Conservation (phyloP, 2,329 filamentous ascomycete species). For the Alternaria alternata region DNA sequence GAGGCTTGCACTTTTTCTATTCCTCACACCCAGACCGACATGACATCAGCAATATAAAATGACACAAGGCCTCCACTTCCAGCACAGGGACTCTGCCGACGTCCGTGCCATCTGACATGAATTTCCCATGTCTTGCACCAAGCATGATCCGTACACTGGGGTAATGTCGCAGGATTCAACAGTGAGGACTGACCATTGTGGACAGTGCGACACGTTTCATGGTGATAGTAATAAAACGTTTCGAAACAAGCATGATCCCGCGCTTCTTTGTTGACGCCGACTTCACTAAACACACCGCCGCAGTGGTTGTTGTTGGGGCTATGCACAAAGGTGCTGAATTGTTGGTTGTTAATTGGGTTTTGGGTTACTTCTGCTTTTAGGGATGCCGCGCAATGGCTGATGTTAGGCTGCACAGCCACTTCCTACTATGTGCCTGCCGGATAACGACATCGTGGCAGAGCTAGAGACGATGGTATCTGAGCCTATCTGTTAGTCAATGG, state of each 20-base stretch:
- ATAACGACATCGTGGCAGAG: not conserved
- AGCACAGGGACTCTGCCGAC: not conserved
- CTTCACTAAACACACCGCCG: not conserved
- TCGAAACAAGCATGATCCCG: slow-evolving; percentile 1
- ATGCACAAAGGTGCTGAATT: not conserved
- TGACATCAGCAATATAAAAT: not conserved
- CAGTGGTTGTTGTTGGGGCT: not conserved
- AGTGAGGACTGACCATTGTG: not conserved
- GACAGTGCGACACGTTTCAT: slow-evolving; percentile 10
- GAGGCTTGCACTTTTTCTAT: not conserved
- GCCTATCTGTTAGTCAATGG: not conserved
- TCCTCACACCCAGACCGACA: not conserved
- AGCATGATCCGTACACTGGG: not conserved
- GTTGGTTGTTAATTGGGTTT: not conserved
- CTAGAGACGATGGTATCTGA: not conserved
- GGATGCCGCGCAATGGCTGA: not conserved
- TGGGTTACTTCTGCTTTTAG: not conserved
- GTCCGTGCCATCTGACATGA: not conserved
- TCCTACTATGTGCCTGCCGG: not conserved
- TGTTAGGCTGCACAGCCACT: not conserved
- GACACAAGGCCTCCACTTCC: not conserved
- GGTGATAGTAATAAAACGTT: not conserved
- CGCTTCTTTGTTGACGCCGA: not conserved
- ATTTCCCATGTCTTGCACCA: not conserved
- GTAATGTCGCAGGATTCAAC: not conserved